Conservation (phyloP, 805 yeast species). For the Yarrowia bubula region DNA sequence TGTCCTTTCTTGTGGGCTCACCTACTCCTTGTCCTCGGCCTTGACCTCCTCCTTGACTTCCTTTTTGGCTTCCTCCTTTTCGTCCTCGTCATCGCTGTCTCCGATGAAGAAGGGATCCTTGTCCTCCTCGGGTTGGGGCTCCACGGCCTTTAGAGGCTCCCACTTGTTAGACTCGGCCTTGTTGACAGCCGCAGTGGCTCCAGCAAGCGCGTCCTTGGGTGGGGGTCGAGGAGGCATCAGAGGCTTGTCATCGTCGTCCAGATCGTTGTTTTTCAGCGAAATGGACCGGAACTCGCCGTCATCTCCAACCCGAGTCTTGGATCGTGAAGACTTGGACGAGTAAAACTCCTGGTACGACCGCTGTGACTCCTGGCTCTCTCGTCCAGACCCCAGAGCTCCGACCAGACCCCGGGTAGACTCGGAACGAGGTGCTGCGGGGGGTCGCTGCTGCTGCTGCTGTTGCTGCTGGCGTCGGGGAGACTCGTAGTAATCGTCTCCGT, state of each 20-base stretch:
- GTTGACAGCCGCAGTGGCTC: slow-evolving; percentile 34
- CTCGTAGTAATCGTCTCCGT: slow-evolving; percentile 20
- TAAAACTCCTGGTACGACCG: slow-evolving; percentile 10
- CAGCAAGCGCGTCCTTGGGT: slow-evolving; percentile 27
- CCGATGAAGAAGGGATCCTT: slow-evolving; percentile 53
- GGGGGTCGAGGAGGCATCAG: slow-evolving; percentile 31
- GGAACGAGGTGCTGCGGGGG: slow-evolving; percentile 18
- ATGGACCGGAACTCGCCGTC: slow-evolving; percentile 24
- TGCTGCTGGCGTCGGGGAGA: slow-evolving; percentile 18
- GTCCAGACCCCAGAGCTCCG: slow-evolving; percentile 31
- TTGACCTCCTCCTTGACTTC: slow-evolving; percentile 20
- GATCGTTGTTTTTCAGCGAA: slow-evolving; percentile 26
- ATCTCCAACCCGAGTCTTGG: slow-evolving; percentile 17
- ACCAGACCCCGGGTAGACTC: slow-evolving; percentile 30
- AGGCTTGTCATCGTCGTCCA: slow-evolving; percentile 41
- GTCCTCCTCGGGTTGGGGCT: slow-evolving; percentile 44
- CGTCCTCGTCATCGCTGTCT: slow-evolving; percentile 49
- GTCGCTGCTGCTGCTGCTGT: slow-evolving; percentile 14
- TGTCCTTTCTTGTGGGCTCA: too few species aligned
- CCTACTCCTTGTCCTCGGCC: slow-evolving; percentile 22
- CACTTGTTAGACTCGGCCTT: slow-evolving; percentile 39
- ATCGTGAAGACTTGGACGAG: slow-evolving; percentile 27
- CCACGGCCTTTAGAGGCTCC: slow-evolving; percentile 45
- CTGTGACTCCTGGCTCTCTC: slow-evolving; percentile 27
- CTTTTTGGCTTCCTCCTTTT: slow-evolving; percentile 28